Percentiles rank a stretch among this genome's conserved stretches.
Conservation (phyloP, 2,329 filamentous ascomycete species). For the Microascus cirrosus region DNA sequence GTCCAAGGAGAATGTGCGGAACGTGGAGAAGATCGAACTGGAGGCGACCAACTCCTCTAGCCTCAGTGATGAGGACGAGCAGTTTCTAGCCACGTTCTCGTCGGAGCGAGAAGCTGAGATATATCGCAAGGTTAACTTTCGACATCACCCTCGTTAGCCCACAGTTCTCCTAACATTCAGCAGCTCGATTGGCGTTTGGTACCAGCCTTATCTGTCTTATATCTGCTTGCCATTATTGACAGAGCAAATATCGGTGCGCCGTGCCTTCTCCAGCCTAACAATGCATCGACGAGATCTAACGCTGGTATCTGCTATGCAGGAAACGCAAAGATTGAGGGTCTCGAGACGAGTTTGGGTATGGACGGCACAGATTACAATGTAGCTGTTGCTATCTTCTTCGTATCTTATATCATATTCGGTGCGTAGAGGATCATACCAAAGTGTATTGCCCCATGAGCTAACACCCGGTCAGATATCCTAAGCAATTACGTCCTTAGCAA, state of each 20-base stretch:
- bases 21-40: background rate
- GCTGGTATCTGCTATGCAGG: background rate
- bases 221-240: background rate
- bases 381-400: slow-evolving; percentile 17
- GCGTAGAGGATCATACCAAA: background rate
- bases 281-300: background rate
- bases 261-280: background rate
- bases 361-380: slow-evolving; percentile 35
- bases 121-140: slow-evolving; percentile 48
- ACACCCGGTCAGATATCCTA: slow-evolving; percentile 41
- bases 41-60: background rate
- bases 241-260: background rate
- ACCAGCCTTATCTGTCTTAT: slow-evolving; percentile 49
- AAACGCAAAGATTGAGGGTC: slow-evolving; percentile 37
- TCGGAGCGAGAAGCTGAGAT: background rate
- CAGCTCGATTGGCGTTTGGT: slow-evolving; percentile 25
- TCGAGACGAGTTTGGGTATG: slow-evolving; percentile 25
- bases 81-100: background rate
- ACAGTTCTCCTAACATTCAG: background rate
- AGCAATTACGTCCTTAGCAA: slow-evolving; percentile 52
- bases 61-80: background rate
- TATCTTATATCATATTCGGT: slow-evolving; percentile 8
- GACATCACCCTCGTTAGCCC: slow-evolving; percentile 9
- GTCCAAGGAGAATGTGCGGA: background rate
- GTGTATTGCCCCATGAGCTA: background rate